Evolutionary conservation across 2,329 filamentous ascomycete genomes (phyloP).

Genomic region (Colletotrichum tropicicola): DNA sequence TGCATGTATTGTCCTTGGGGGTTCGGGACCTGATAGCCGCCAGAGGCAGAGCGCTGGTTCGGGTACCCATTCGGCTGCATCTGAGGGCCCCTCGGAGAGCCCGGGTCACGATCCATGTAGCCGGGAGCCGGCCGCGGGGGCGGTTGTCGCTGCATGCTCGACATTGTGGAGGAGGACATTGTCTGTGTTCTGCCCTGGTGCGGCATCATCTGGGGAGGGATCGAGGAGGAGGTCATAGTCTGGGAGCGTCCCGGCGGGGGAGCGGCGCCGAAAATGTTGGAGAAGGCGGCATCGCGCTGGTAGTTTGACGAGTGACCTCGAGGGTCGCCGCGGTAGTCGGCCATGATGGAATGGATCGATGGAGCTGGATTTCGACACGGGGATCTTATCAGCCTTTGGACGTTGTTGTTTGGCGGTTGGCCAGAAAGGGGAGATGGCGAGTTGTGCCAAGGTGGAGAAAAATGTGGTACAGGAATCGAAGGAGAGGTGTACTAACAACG

Average conservation of each 20-base stretch:
- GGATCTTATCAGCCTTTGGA: conserved; percentile 21
- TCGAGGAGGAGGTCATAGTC: conserved; percentile 87
- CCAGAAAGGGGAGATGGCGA: conserved; percentile 27
- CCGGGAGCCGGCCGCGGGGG: conserved; percentile 63
- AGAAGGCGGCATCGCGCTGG: conserved; percentile 94
- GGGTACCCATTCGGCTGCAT: conserved; percentile 39
- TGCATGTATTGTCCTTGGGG: conserved; percentile 56
- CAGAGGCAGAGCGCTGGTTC: conserved; percentile 60
- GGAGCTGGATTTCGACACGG: conserved; percentile 42
- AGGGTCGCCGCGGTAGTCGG: conserved; percentile 64
- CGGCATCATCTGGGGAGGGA: conserved; percentile 60
- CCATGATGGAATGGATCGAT: conserved; percentile 52
- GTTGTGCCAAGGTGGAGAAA: conserved; percentile 32
- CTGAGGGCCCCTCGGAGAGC: conserved; percentile 49
- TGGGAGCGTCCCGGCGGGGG: conserved; percentile 91
- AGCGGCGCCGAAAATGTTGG: conserved; percentile 91
- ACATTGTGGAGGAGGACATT: conserved; percentile 64
- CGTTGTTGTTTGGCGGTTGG: conserved; percentile 14
- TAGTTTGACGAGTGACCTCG: conserved; percentile 63
- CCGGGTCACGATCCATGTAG: conserved; percentile 45
- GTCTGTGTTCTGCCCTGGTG: conserved; percentile 79
- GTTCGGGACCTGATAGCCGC: conserved; percentile 55
- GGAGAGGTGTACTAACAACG: conserved; percentile 26
- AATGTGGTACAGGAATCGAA: conserved; percentile 29
- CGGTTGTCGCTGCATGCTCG: conserved; percentile 70